Conservation (phyloP, 2,329 filamentous ascomycete genomes). For the Ciborinia camelliae region DNA sequence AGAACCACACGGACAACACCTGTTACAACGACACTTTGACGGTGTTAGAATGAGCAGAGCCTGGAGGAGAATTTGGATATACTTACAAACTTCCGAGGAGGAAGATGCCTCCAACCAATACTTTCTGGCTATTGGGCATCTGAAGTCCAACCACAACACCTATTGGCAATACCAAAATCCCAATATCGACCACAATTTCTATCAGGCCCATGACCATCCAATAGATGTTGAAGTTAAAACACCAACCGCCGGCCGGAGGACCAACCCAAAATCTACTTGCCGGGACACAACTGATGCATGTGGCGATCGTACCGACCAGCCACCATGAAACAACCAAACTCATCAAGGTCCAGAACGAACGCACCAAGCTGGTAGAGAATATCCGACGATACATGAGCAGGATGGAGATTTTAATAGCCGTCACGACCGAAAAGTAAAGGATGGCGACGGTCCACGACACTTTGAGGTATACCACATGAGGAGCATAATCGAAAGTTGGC, state of each 20-base stretch:
- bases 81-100: slow-evolving; percentile 18
- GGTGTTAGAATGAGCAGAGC: background rate
- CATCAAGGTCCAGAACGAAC: background rate
- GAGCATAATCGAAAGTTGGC: slow-evolving; percentile 12
- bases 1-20: slow-evolving; percentile 20
- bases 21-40: slow-evolving; percentile 20
- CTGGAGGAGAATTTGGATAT: background rate
- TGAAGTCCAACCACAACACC: slow-evolving; percentile 5
- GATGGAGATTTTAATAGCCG: slow-evolving; percentile 18
- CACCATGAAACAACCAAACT: background rate
- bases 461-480: slow-evolving; percentile 12
- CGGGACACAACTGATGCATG: slow-evolving; percentile 13
- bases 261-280: slow-evolving; percentile 10
- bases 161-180: slow-evolving; percentile 14
- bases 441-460: slow-evolving; percentile 1
- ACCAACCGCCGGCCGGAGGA: slow-evolving; percentile 10
- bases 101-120: slow-evolving; percentile 16
- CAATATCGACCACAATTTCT: slow-evolving; percentile 15
- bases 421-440: slow-evolving; percentile 15
- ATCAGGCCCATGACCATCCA: slow-evolving; percentile 13
- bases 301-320: slow-evolving; percentile 4
- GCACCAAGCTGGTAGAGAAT: background rate
- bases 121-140: slow-evolving; percentile 13
- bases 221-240: slow-evolving; percentile 19
- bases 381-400: slow-evolving; percentile 18